Conservation (phyloP, 495 filamentous ascomycete species). For the Penicillium manginii region DNA sequence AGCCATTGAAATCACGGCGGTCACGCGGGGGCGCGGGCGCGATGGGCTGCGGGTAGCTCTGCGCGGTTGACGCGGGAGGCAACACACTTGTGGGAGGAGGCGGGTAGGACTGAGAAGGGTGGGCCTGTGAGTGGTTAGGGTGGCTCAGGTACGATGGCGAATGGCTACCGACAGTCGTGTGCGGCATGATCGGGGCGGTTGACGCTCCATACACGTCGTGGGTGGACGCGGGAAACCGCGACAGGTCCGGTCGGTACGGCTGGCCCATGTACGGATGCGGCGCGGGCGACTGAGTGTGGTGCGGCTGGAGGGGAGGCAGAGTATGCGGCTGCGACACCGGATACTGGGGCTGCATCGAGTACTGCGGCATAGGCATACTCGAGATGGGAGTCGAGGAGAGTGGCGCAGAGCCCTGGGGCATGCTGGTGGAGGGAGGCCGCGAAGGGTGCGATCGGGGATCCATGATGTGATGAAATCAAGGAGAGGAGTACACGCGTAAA, state of each 20-base stretch:
- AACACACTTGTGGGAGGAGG: constrained; percentile 62
- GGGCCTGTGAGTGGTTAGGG: constrained; percentile 56
- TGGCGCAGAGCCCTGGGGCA: constrained; percentile 57
- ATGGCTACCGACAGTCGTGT: constrained; percentile 63
- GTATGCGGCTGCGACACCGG: constrained; percentile 64
- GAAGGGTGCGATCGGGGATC: constrained; percentile 59
- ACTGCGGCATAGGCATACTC: constrained; percentile 55
- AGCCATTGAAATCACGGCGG: constrained; percentile 56
- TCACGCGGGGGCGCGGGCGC: constrained; percentile 69
- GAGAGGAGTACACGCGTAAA: constrained; percentile 20
- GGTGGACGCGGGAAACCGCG: constrained; percentile 64
- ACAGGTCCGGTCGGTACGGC: constrained; percentile 64
- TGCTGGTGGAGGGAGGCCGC: constrained; percentile 58
- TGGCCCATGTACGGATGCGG: constrained; percentile 61
- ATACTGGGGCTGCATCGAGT: constrained; percentile 61
- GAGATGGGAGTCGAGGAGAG: constrained; percentile 48
- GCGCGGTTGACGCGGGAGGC: constrained; percentile 65
- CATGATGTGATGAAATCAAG: constrained; percentile 33
- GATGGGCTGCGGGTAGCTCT: constrained; percentile 71
- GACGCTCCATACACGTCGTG: constrained; percentile 61
- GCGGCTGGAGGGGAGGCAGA: constrained; percentile 71
- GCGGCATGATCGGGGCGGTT: constrained; percentile 49
- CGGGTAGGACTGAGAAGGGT: constrained; percentile 60
- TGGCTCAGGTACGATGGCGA: constrained; percentile 56
- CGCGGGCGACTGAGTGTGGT: constrained; percentile 52